Evolutionary conservation across 805 yeast genomes (phyloP), one percentile per base, ranked within the genome.

Genomic region (Saccharomycopsis vini): DNA sequence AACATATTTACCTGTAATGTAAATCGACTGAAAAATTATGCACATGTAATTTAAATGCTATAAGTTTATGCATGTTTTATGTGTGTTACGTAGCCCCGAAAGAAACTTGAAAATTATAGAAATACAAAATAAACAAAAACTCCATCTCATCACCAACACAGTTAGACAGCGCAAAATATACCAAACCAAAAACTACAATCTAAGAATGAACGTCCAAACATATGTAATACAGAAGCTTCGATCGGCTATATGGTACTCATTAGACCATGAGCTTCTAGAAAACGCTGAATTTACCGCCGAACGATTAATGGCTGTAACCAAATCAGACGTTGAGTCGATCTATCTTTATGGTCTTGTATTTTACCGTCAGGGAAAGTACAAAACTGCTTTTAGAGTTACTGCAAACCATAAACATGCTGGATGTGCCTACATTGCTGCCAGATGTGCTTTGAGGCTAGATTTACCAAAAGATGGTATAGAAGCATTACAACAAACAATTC

Each of bases 281-380:
- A 82, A 89, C 22, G 97, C 97, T 1, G 88, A 81, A 56, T 86
- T 92, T 62, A 79, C 90, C 3, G 77, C 88, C 15, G 97, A 92
- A 59, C 68, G 95, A 51, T 66, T 87, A 19, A 62, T 82, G 28
- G 86, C 95, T 2, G 72, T 75, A n/a, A 60, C 68, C 4, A 42
- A 48, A 9, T 54, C 56, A 31, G 72, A 75, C 49, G 59, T 72
- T 4, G 85, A 80, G 43, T 72, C 89, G 7, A 57, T 74, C 3
- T 83, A 86, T 58, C 63, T 88, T 32, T 79, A 83, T 56, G 86
- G 84, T 13, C 63, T 83, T 31, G 78, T 83, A 1, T 67, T 83
- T 43, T 77, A 63, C 54, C 75, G 79, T 45, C 74, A 70, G 48
- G 67, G 68, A 13, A 73, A 79, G 52, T 76, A 62, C 60, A 79